Evolutionary conservation across 2,329 filamentous ascomycete species (phyloP).

Genomic region (Aspergillus alliaceus): DNA sequence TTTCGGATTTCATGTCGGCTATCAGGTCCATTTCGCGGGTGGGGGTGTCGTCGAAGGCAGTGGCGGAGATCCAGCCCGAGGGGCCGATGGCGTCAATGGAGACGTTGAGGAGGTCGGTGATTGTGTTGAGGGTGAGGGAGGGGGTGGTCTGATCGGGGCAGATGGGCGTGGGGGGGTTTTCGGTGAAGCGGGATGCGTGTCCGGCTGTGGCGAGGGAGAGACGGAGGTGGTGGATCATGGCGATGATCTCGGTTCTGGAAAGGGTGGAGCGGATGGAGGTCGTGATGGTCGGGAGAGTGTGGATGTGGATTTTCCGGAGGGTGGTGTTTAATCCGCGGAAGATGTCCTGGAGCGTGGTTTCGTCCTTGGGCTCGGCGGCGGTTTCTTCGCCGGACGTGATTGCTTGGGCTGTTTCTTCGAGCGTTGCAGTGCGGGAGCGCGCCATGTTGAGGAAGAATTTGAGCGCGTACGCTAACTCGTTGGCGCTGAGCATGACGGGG

Average conservation of each 20-base stretch:
- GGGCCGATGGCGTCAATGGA: slow-evolving; percentile 50
- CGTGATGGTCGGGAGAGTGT: slow-evolving; percentile 31
- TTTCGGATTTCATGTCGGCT: slow-evolving; percentile 49
- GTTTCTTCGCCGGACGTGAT: slow-evolving; percentile 30
- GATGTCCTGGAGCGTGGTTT: slow-evolving; percentile 31
- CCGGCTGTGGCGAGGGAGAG: slow-evolving; percentile 44
- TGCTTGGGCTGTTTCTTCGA: slow-evolving; percentile 32
- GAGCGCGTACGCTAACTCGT: slow-evolving; percentile 42
- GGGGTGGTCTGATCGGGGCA: slow-evolving; percentile 36
- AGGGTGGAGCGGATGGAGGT: slow-evolving; percentile 39
- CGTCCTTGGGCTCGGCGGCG: slow-evolving; percentile 13
- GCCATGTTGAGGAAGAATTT: slow-evolving; percentile 42
- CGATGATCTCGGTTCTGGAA: slow-evolving; percentile 40
- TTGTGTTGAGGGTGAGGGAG: slow-evolving; percentile 38
- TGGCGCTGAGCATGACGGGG: slow-evolving; percentile 33
- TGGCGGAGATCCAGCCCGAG: slow-evolving; percentile 47
- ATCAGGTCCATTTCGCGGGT: slow-evolving; percentile 46
- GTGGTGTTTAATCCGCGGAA: slow-evolving; percentile 41
- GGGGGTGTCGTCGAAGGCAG: slow-evolving; percentile 30
- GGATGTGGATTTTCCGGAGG: slow-evolving; percentile 37
- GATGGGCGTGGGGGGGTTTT: slow-evolving; percentile 38
- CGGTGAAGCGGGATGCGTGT: slow-evolving; percentile 43
- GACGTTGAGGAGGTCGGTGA: slow-evolving; percentile 43
- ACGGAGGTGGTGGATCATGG: slow-evolving; percentile 44
- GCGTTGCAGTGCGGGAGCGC: slow-evolving; percentile 31